These are phyloP conservation scores for Daucus carota DNA, from an alignment of 129 eudicot genomes.

Conservation along the genomic window DNA sequence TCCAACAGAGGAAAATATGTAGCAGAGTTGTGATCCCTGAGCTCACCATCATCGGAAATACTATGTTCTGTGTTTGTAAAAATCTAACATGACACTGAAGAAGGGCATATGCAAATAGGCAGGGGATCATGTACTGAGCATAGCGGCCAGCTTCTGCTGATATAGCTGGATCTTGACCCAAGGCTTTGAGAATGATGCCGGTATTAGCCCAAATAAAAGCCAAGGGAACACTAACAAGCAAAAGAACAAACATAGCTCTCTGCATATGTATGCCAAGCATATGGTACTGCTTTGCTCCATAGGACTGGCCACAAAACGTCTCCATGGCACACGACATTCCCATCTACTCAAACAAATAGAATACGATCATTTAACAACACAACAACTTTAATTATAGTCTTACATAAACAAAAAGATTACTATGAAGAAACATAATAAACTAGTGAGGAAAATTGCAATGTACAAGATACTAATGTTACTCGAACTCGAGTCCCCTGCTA, in stretches of 20 bases:
- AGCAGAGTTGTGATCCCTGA: constrained; percentile 47
- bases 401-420: not conserved
- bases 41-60: constrained; percentile 61
- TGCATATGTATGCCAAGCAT: constrained; percentile 62
- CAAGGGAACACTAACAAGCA: constrained; percentile 49
- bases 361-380: not conserved
- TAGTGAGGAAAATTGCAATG: not conserved
- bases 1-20: constrained; percentile 54
- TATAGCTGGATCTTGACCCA: constrained; percentile 66
- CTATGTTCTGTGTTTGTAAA: constrained; percentile 59
- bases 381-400: not conserved
- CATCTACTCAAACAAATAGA: constrained; percentile 35
- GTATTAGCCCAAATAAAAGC: constrained; percentile 59
- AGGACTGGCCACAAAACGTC: constrained; percentile 72
- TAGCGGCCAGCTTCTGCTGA: constrained; percentile 61
- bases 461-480: too few species aligned
- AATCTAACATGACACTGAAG: constrained; percentile 67
- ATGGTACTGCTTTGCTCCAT: constrained; percentile 64
- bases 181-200: constrained; percentile 38
- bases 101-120: constrained; percentile 49
- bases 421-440: not conserved
- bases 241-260: constrained; percentile 63
- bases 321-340: constrained; percentile 92
- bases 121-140: constrained; percentile 59
- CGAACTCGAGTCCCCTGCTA: too few species aligned